Evolutionary conservation across 768 basidiomycete species (phyloP), one percentile per base, ranked within the genome.

Genomic region (Clitopilus hobsonii): DNA sequence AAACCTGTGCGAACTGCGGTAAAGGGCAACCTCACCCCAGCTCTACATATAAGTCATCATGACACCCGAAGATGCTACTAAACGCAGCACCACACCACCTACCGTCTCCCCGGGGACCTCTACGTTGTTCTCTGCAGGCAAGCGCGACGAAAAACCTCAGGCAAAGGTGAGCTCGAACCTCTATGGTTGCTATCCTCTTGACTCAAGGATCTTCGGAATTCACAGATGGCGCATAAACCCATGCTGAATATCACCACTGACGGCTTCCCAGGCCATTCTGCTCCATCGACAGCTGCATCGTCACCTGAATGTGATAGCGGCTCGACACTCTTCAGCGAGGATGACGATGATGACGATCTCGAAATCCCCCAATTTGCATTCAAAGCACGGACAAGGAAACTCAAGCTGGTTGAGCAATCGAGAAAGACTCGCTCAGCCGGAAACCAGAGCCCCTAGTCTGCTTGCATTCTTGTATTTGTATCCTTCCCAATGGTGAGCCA

Each of bases 341-440:
- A n/a, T 6, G 60, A 60, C 24, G 57, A 60, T 7, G 56, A 57
- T 18, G 60, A 60, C 10, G 60, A 60, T 24, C 28, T 58, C 16
- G 28, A 48, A 16, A 53, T 60, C 38, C 60, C 60, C 8, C 49
- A 52, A 51, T 60, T 56, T 38, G 10, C 29, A 3, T 60, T 47
- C 47, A 60, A 54, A 49, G 56, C 32, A 6, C 60, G 60, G 52
- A 60, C 60, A 2, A 49, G 57, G 5, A 54, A 47, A 16, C 29
- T 22, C 45, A 22, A 3, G 18, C 16, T 20, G 8, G 41, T 45
- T 20, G n/a, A 16, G n/a, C 41, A 45, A 20, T 16, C 41, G 41
- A 45, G n/a, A 23, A 45, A 45, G 41, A 23, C 13, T 14, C 32
- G 41, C 4, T 8, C 41, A 20, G n/a, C 41, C 3, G 41, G 41